Conservation (phyloP, 345 rosid species). For the Salix suchowensis region DNA sequence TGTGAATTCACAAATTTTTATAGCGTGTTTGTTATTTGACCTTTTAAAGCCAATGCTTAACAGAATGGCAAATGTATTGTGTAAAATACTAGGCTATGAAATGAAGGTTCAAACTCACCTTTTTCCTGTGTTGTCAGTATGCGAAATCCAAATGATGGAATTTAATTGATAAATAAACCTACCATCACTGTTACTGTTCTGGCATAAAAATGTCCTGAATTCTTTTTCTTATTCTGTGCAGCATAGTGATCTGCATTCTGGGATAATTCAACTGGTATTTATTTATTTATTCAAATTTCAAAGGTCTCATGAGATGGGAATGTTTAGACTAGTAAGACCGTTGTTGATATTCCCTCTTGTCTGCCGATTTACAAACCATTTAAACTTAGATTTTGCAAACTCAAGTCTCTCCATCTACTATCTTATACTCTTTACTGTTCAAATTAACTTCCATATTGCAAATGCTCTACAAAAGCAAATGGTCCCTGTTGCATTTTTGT, state of each 20-base stretch:
- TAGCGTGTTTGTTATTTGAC: neutral
- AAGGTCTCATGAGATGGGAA: neutral
- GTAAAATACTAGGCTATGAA: too few species aligned
- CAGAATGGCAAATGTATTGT: too few species aligned
- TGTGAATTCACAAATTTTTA: neutral
- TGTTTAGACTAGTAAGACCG: neutral
- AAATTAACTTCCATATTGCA: neutral
- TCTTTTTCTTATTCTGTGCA: neutral
- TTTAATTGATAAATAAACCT: neutral
- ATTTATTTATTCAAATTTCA: neutral
- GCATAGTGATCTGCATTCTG: neutral
- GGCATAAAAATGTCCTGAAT: neutral
- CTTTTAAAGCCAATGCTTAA: neutral
- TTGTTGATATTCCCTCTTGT: neutral
- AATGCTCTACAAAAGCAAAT: neutral
- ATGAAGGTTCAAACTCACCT: too few species aligned
- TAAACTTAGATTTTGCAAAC: neutral
- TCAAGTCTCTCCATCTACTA: neutral
- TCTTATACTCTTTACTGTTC: neutral
- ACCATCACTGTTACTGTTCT: neutral
- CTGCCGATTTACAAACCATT: neutral
- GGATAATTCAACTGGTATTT: neutral
- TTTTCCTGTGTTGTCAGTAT: too few species aligned
- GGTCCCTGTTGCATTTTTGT: neutral
- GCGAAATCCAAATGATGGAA: too few species aligned